Evolutionary conservation across 257 asterid genomes (phyloP).

Genomic region (Thymus quinquecostatus): DNA sequence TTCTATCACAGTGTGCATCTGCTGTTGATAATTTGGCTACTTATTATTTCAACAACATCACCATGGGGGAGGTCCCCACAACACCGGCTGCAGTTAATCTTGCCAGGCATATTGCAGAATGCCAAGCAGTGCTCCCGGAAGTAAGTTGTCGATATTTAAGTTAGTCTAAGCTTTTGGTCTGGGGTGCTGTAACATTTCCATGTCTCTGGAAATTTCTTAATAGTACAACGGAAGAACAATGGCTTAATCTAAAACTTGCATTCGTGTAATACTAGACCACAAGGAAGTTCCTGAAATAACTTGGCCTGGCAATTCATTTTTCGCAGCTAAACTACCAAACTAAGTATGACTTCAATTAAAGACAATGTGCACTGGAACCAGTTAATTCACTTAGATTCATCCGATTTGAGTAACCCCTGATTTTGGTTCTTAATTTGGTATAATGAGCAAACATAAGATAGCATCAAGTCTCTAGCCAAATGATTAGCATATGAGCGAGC

Average conservation of each 20-base stretch:
- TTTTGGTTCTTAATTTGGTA: neutral
- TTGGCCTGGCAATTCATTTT: no score
- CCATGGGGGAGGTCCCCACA: conserved; percentile 74
- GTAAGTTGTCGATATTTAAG: conserved; percentile 48
- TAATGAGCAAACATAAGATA: neutral
- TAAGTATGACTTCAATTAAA: no score
- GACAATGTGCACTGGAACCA: no score
- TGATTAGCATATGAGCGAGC: conserved; percentile 1
- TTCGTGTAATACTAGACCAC: no score
- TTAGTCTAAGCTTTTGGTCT: conserved; percentile 6
- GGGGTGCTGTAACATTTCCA: conserved; percentile 19
- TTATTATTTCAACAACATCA: conserved; percentile 80
- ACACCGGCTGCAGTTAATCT: conserved; percentile 79
- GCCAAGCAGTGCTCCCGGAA: conserved; percentile 84
- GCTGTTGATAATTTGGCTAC: conserved; percentile 90
- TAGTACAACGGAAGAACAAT: no score
- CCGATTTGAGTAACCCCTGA: neutral
- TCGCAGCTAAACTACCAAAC: no score
- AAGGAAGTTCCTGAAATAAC: no score
- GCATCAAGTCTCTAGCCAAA: neutral
- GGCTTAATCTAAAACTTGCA: no score
- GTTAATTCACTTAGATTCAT: neutral
- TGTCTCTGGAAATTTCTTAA: no score
- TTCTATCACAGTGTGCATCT: conserved; percentile 73
- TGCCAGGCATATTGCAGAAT: conserved; percentile 81